phyloP scores from a whole-genome alignment of 345 rosid genomes.

The Rhodamnia argentea region DNA sequence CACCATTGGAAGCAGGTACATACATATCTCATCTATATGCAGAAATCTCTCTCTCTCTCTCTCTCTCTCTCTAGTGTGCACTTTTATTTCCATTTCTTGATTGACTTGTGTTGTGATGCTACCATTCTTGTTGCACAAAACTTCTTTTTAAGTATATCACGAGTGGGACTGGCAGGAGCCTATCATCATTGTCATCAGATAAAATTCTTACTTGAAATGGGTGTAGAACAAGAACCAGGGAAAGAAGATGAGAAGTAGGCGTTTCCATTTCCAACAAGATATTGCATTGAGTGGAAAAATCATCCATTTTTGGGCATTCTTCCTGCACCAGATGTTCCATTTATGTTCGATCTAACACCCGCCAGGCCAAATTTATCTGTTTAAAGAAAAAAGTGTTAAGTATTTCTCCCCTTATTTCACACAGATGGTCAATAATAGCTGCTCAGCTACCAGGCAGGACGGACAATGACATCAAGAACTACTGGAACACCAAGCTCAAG shows the following conservation, averaged over 20 bases:
- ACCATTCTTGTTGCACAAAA: background rate
- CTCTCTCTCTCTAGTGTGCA: background rate
- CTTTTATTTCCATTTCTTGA: background rate
- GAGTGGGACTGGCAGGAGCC: background rate
- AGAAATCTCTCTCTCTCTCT: background rate
- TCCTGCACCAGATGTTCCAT: background rate
- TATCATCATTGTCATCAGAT: background rate
- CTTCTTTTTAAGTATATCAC: background rate
- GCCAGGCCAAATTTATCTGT: background rate
- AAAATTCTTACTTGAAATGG: background rate
- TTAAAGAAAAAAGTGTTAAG: background rate
- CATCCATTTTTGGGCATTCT: background rate
- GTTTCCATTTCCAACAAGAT: background rate
- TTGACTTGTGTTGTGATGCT: background rate
- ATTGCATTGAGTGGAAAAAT: background rate
- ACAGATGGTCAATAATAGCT: conserved; percentile 12
- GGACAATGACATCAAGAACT: conserved; percentile 12
- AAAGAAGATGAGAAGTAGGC: background rate
- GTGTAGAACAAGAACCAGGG: background rate
- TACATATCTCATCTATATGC: background rate
- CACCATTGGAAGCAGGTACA: conserved; percentile 8
- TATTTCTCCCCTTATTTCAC: background rate
- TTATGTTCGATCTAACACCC: background rate
- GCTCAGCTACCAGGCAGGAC: conserved; percentile 13
- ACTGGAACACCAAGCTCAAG: conserved; percentile 15